phyloP scores from a whole-genome alignment of 2,329 filamentous ascomycete genomes.

The Myotisia sp. region DNA sequence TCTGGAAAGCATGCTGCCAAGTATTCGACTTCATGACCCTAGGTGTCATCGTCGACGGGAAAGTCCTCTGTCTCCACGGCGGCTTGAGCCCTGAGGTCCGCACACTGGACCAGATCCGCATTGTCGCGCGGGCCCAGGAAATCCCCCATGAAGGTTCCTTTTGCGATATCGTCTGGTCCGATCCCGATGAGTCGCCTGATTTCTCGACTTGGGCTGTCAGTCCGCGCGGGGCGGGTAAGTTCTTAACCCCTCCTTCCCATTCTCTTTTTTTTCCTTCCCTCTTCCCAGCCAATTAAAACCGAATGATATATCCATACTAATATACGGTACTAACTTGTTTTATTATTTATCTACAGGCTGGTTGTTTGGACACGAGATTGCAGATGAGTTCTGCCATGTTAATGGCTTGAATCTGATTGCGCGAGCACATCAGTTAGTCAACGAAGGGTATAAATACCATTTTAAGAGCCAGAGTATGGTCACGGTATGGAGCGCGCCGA shows the following conservation, averaged over 20 bases:
- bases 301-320: slow-evolving; percentile 63
- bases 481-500: slow-evolving; percentile 76
- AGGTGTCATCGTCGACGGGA: slow-evolving; percentile 94
- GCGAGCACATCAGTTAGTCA: slow-evolving; percentile 92
- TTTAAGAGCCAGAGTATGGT: slow-evolving; percentile 96
- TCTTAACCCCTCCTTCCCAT: slow-evolving; percentile 35
- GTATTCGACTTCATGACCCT: slow-evolving; percentile 97
- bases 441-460: slow-evolving; percentile 96
- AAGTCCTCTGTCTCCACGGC: slow-evolving; percentile 97
- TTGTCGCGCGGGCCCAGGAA: slow-evolving; percentile 91
- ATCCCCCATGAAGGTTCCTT: slow-evolving; percentile 97
- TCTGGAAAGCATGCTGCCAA: slow-evolving; percentile 99
- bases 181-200: slow-evolving; percentile 84
- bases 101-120: slow-evolving; percentile 87
- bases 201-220: slow-evolving; percentile 68
- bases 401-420: slow-evolving; percentile 93
- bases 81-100: slow-evolving; percentile 93
- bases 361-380: slow-evolving; percentile 13
- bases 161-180: slow-evolving; percentile 95
- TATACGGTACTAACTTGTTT: background rate
- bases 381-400: slow-evolving; percentile 96
- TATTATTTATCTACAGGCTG: too few species aligned
- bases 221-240: slow-evolving; percentile 64
- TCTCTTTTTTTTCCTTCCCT: background rate
- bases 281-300: slow-evolving; percentile 19